Percentiles rank a stretch among this genome's conserved stretches.
These are phyloP conservation scores for Ustilago esculenta DNA, from an alignment of 1,284 basidiomycete genomes.

Conservation along the genomic window DNA sequence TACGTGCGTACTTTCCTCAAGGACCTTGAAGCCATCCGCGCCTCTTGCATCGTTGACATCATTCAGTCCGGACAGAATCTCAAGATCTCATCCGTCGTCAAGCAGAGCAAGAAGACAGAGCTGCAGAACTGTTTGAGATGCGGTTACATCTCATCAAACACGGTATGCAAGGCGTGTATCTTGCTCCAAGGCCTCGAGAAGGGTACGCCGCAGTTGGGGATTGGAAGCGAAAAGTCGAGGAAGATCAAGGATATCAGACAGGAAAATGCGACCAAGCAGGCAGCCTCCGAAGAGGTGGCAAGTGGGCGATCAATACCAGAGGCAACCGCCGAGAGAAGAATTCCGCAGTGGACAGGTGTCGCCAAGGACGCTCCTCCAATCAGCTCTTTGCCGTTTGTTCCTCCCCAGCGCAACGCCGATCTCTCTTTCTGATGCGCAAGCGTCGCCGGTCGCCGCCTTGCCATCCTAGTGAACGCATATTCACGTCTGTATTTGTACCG, in stretches of 20 bases:
- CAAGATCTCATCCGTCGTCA: conserved; percentile 43
- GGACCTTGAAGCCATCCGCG: conserved; percentile 90
- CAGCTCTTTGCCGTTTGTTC: conserved; percentile 28
- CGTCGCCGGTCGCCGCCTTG: too few relatives aligned
- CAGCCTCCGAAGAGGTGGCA: neutral
- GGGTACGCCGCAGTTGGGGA: conserved; percentile 60
- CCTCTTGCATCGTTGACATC: conserved; percentile 95
- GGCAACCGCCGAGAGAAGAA: conserved; percentile 35
- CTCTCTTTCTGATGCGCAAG: conserved; percentile 22
- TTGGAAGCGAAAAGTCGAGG: conserved; percentile 56
- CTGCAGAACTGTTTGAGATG: conserved; percentile 62
- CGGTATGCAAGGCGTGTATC: conserved; percentile 66
- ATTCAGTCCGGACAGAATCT: conserved; percentile 72
- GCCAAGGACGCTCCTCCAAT: conserved; percentile 25
- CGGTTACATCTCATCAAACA: conserved; percentile 65
- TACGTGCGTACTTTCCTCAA: conserved; percentile 94
- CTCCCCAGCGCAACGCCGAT: conserved; percentile 18
- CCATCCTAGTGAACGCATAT: too few relatives aligned
- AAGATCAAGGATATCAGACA: conserved; percentile 40
- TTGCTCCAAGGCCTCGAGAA: conserved; percentile 64
- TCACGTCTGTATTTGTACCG: conserved; percentile 30
- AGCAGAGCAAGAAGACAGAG: conserved; percentile 53
- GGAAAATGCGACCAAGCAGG: conserved; percentile 13
- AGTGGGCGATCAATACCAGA: neutral
- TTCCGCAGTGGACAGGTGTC: conserved; percentile 53